These are phyloP conservation scores for Oxyria digyna DNA, from an alignment of 148 eudicot species.

Conservation along the genomic window DNA sequence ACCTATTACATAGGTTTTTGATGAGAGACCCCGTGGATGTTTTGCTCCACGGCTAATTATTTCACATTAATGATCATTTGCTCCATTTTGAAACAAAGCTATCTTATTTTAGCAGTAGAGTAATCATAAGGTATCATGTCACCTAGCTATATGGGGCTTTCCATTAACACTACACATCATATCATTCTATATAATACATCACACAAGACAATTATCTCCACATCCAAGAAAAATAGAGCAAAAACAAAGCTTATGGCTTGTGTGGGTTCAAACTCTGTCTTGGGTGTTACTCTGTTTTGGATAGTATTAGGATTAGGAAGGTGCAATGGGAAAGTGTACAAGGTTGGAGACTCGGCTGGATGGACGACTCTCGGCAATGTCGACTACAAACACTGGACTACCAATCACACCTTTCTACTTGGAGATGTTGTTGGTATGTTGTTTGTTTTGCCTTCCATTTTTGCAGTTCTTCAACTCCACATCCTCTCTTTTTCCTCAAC, in stretches of 20 bases:
- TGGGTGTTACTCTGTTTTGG: not conserved
- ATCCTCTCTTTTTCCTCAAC: not conserved
- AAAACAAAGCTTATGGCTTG: not conserved
- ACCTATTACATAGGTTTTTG: no score
- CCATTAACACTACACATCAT: not conserved
- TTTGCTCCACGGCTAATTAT: no score
- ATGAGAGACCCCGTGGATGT: no score
- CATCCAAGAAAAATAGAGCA: not conserved
- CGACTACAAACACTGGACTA: conserved; percentile 77
- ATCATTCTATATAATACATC: not conserved
- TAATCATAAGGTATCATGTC: not conserved
- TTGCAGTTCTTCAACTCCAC: not conserved
- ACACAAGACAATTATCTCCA: not conserved
- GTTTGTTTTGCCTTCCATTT: conserved; percentile 2
- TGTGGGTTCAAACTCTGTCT: not conserved
- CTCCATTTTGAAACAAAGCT: not conserved
- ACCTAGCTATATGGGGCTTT: not conserved
- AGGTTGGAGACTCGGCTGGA: conserved; percentile 76
- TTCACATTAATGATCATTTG: no score
- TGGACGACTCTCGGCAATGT: conserved; percentile 86
- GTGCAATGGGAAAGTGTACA: conserved; percentile 28
- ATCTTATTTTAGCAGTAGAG: not conserved
- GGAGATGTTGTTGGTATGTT: conserved; percentile 63
- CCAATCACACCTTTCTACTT: conserved; percentile 46
- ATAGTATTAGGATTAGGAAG: not conserved